Conservation (phyloP, 345 rosid species). For the Pistacia integerrima region DNA sequence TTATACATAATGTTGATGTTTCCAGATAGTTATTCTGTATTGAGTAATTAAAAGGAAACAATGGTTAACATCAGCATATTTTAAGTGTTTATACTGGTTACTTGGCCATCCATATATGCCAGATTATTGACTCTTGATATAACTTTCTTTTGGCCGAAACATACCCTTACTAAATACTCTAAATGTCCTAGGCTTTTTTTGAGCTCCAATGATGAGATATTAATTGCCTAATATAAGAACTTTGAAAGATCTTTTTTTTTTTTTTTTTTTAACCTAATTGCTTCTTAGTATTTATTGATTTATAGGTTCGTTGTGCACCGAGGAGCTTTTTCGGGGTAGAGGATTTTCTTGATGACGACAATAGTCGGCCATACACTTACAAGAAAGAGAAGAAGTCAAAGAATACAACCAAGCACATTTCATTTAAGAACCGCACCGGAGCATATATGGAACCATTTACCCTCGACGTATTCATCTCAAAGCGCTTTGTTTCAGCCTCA, state of each 20-base stretch:
- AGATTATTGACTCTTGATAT: no score
- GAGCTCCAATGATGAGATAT: no score
- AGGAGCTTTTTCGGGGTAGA: constrained; percentile 98
- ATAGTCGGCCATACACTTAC: constrained; percentile 87
- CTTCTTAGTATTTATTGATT: constrained; percentile 7
- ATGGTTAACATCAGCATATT: no score
- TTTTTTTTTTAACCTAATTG: neutral
- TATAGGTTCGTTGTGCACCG: constrained; percentile 56
- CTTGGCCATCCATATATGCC: no score
- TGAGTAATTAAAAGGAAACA: no score
- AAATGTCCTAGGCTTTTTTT: no score
- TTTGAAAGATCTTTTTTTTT: no score
- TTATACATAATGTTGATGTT: neutral
- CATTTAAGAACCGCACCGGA: constrained; percentile 79
- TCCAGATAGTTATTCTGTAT: no score
- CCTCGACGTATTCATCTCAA: constrained; percentile 82
- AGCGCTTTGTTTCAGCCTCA: constrained; percentile 90
- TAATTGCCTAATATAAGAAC: no score
- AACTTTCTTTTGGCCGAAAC: no score
- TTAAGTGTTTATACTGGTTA: no score
- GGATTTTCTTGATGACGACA: constrained; percentile 87
- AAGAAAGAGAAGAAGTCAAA: constrained; percentile 82
- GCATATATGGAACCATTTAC: constrained; percentile 96
- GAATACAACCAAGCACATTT: constrained; percentile 73
- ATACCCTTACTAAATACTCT: no score